Evolutionary conservation across 352 stramenopile genomes (phyloP).

Genomic region (Labyrinthula sp.): DNA sequence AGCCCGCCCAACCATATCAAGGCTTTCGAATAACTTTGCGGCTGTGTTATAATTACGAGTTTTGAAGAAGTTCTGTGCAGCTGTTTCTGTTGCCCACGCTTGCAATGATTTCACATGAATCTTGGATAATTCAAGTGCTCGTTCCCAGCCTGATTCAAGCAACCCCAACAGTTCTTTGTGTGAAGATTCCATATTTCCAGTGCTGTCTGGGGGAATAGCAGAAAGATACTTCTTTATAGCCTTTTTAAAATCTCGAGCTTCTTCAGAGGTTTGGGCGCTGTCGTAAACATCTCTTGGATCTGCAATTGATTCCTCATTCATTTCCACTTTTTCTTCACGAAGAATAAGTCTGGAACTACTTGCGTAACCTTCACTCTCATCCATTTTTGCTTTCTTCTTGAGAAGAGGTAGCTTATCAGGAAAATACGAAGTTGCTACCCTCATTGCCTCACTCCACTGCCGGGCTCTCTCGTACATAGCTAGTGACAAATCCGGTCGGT

Average conservation of each 20-base stretch:
- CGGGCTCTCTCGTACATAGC: slow-evolving; percentile 56
- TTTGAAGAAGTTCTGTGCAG: slow-evolving; percentile 50
- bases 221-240: slow-evolving; percentile 68
- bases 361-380: background rate
- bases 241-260: slow-evolving; percentile 58
- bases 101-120: slow-evolving; percentile 60
- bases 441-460: slow-evolving; percentile 62
- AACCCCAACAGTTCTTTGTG: slow-evolving; percentile 39
- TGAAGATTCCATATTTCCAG: background rate
- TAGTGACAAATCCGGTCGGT: slow-evolving; percentile 64
- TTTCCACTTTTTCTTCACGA: background rate
- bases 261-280: slow-evolving; percentile 61
- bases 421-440: slow-evolving; percentile 62
- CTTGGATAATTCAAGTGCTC: slow-evolving; percentile 58
- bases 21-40: slow-evolving; percentile 51
- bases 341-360: background rate
- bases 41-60: slow-evolving; percentile 59
- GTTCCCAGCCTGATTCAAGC: slow-evolving; percentile 55
- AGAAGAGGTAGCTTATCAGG: slow-evolving; percentile 53
- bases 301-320: slow-evolving; percentile 47
- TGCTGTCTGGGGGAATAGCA: background rate
- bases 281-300: slow-evolving; percentile 45
- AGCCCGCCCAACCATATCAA: slow-evolving; percentile 66
- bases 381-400: background rate
- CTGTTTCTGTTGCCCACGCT: slow-evolving; percentile 60